Percentiles rank a stretch among this genome's conserved stretches.
Conservation (phyloP, 2,329 filamentous ascomycete genomes). For the Colletotrichum kahawae region DNA sequence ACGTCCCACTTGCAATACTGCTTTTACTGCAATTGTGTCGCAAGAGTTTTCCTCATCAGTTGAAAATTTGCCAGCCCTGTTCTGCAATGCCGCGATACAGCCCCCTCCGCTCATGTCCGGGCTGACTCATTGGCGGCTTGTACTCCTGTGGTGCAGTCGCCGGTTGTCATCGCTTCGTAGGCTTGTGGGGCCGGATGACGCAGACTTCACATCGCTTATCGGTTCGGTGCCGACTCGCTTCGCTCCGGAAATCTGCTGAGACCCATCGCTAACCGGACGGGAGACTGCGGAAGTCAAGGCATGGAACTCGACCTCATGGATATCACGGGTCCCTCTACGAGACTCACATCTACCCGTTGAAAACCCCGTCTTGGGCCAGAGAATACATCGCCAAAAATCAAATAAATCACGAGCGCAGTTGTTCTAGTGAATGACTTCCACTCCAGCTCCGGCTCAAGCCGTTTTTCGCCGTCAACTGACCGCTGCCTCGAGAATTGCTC, state of each 20-base stretch:
- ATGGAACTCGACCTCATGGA: neutral
- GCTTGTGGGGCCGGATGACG: neutral
- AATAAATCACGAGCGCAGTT: neutral
- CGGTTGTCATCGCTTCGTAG: neutral
- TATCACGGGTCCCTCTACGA: neutral
- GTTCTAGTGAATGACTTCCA: neutral
- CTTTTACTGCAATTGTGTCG: neutral
- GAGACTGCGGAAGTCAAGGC: neutral
- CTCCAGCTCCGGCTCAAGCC: neutral
- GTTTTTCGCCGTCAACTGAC: neutral
- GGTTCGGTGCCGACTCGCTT: neutral
- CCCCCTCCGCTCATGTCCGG: neutral
- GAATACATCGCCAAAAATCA: neutral
- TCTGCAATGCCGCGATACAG: neutral
- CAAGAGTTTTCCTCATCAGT: neutral
- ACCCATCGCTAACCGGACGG: neutral
- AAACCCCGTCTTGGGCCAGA: neutral
- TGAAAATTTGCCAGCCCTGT: neutral
- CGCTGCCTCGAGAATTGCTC: neutral
- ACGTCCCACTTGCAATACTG: neutral
- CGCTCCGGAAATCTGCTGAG: neutral
- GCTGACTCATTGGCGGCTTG: neutral
- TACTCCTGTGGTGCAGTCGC: neutral
- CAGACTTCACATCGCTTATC: neutral
- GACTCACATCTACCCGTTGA: neutral